These are phyloP conservation scores for Obelidium mucronatum DNA, from an alignment of 192 early-diverging fungal genomes.

Conservation along the genomic window DNA sequence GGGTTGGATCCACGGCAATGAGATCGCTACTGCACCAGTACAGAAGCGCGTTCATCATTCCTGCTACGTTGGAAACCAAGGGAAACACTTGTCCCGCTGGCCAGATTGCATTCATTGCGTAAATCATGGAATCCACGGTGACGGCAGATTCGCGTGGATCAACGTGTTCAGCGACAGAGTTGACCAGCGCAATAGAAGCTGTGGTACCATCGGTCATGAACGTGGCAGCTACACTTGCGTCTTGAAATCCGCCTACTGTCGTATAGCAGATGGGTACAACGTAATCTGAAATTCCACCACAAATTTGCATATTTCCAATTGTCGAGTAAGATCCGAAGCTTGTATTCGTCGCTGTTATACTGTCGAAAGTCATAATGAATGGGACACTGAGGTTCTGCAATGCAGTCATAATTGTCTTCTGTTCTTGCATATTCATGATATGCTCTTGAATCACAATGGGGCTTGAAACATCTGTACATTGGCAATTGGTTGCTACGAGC, in stretches of 20 bases:
- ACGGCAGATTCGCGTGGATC: background rate
- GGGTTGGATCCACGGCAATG: conserved; percentile 29
- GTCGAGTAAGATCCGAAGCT: background rate
- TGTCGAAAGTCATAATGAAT: conserved; percentile 8
- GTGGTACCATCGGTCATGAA: conserved; percentile 33
- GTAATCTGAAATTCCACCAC: conserved; percentile 6
- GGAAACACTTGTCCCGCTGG: background rate
- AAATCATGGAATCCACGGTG: background rate
- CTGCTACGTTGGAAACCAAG: conserved; percentile 20
- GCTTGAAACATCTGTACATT: conserved; percentile 11
- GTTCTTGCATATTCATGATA: conserved; percentile 7
- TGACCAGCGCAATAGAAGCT: conserved; percentile 26
- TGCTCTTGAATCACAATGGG: background rate
- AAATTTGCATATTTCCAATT: conserved; percentile 23
- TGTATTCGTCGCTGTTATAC: background rate
- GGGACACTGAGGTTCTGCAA: conserved; percentile 2
- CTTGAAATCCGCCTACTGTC: background rate
- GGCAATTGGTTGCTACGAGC: conserved; percentile 1
- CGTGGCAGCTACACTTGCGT: conserved; percentile 7
- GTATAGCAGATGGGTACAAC: conserved; percentile 14
- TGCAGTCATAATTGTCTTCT: background rate
- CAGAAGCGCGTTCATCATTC: conserved; percentile 29
- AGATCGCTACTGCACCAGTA: conserved; percentile 32
- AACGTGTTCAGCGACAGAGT: background rate
- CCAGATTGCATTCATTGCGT: conserved; percentile 13